Conservation (phyloP, 495 filamentous ascomycete genomes). For the Aspergillus ellipticus region DNA sequence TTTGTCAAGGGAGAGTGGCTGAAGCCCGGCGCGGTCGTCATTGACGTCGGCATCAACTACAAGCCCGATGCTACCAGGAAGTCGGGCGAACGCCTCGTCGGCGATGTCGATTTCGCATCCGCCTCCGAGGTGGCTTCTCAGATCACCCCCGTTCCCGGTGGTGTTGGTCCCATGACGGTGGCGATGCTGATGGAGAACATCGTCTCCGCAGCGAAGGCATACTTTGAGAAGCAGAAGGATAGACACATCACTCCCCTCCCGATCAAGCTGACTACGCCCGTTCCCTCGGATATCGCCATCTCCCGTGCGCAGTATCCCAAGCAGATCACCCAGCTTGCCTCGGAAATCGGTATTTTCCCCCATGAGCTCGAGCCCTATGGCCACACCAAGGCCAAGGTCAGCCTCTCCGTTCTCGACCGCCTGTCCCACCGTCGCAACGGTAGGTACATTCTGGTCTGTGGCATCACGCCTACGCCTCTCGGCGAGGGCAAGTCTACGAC, state of each 20-base stretch:
- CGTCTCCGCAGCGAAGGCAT: conserved; percentile 72
- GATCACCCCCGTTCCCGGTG: conserved; percentile 95
- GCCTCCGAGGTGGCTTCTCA: conserved; percentile 84
- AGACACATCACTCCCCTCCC: conserved; percentile 74
- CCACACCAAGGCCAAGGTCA: conserved; percentile 91
- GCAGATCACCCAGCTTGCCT: conserved; percentile 74
- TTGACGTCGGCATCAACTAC: conserved; percentile 97
- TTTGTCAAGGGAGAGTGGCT: conserved; percentile 95
- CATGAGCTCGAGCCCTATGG: conserved; percentile 94
- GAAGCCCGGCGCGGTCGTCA: conserved; percentile 89
- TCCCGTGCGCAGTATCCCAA: conserved; percentile 88
- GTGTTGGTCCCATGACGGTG: conserved; percentile 97
- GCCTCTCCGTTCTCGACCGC: conserved; percentile 73
- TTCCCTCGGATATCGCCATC: conserved; percentile 91
- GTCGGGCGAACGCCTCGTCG: conserved; percentile 88
- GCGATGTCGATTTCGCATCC: conserved; percentile 90
- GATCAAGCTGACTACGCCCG: conserved; percentile 67
- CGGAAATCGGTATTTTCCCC: conserved; percentile 79
- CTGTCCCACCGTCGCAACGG: conserved; percentile 84
- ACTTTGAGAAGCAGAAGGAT: conserved; percentile 76
- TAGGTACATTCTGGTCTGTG: conserved; percentile 84
- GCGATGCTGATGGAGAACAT: conserved; percentile 96
- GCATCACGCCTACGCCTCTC: conserved; percentile 96
- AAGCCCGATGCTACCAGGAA: conserved; percentile 91
- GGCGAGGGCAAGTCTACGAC: conserved; percentile 98